Evolutionary conservation across 495 filamentous ascomycete species (phyloP), one percentile per base, ranked within the genome.

Genomic region (Annulohypoxylon maeteangense): DNA sequence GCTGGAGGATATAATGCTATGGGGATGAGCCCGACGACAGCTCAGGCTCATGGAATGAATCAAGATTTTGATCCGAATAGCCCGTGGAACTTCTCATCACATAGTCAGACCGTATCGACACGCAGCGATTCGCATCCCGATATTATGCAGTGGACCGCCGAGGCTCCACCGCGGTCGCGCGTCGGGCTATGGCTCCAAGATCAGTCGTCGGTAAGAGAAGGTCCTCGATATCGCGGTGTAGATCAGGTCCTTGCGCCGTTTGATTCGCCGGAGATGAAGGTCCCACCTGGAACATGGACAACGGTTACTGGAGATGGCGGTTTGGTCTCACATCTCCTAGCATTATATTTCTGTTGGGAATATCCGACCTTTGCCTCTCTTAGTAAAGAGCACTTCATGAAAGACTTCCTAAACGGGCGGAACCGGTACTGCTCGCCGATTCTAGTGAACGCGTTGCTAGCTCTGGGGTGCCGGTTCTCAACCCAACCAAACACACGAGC

Each of bases 341-440:
- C 88, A 14, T 79, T 94, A 14, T 95, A 92, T 78, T 95, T 96
- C 64, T 88, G 86, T 73, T 95, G 92, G 92, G 89, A 91, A 71
- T 91, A 94, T 68, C 90, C 91, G 1, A 91, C 88, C 59, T 89
- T 91, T 72, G 87, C 89, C 7, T 84, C 91, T 3, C 85, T 96
- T 40, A 89, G 88, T 62, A 90, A 93, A 56, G 87, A 89, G 51
- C 85, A 91, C 58, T 95, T 96, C 72, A 78, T 91, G 60, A 79
- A 85, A 25, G 92, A 93, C 74, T 89, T 92, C 70, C 69, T 74
- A 6, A 77, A 74, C 14, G 85, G 88, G 12, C 75, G 85, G 51
- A 69, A 81, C 50, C 84, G 88, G 42, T 92, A 90, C 74, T 94
- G 88, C 78, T 93, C 90, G 5, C 79, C 90, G 4, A 84, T 95